phyloP scores from a whole-genome alignment of 345 rosid genomes.

The Citrus reticulata region DNA sequence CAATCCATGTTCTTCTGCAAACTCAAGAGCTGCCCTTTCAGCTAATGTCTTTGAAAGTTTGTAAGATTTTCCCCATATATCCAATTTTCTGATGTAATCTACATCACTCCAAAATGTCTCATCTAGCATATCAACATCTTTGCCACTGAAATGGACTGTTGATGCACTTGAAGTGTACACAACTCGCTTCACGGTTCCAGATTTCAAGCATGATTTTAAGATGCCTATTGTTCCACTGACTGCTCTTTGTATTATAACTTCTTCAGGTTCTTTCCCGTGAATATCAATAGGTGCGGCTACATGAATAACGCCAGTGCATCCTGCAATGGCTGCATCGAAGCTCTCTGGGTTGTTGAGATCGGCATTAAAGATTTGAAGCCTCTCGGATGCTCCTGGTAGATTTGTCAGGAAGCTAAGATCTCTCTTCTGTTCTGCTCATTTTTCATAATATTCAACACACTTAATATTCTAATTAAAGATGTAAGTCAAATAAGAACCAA shows the following conservation, averaged over 20 bases:
- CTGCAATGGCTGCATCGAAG: constrained; percentile 48
- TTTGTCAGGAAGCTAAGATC: constrained; percentile 52
- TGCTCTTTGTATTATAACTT: constrained; percentile 40
- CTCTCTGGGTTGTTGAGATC: constrained; percentile 49
- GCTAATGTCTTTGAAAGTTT: constrained; percentile 31
- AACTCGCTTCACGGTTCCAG: constrained; percentile 55
- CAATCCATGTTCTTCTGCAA: constrained; percentile 26
- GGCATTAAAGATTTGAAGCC: constrained; percentile 42
- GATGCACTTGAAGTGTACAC: constrained; percentile 60
- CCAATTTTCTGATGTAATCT: background rate
- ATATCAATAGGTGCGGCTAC: constrained; percentile 52
- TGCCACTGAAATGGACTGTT: background rate
- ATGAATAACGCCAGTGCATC: constrained; percentile 58
- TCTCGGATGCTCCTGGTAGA: constrained; percentile 49
- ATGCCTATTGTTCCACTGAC: constrained; percentile 49
- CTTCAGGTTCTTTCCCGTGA: constrained; percentile 40
- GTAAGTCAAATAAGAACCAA: too few relatives aligned
- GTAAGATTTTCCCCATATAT: background rate
- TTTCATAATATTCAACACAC: background rate
- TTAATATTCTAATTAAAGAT: background rate
- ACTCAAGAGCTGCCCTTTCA: constrained; percentile 30
- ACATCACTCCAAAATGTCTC: constrained; percentile 9
- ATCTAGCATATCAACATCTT: background rate
- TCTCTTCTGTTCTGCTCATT: constrained; percentile 37
- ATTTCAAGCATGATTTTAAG: constrained; percentile 41